Base-by-base conservation (phyloP, 371 early-diverging fungal species). In the Syncephalastrum monosporum region DNA sequence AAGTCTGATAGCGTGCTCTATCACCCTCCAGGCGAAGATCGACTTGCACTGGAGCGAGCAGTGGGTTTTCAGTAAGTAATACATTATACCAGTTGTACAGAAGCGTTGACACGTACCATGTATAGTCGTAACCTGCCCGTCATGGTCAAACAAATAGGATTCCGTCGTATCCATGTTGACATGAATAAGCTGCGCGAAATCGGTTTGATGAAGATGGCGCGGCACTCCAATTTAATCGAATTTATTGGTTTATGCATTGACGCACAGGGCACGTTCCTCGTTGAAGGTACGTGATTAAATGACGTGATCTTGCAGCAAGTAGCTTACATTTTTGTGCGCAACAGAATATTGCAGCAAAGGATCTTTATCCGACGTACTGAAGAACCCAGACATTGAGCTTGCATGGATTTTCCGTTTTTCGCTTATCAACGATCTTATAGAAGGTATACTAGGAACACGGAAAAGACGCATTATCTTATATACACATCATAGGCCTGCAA, bases 331-430 rank as follows among this genome's bases (percentile, higher is more conserved):
- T 12, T 1, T 15, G 14, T 13, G 38, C 17, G 17, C 24, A 17
- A 23, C 27, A 71, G 81, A 81, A 55, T 69, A 67, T 52, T 76
- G 77, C 25, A 61, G 73, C 42, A 81, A 81, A 57, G 81, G 81
- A 33, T 72, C 77, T 1, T 53, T 81, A 17, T 67, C 75, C 12
- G 72, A 76, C 25, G 70, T 81, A 0, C 49, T 78, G 27, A 73
- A 74, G 29, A 78, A 81, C 53, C 61, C 65, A 15, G 81, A 81
- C 25, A 71, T 78, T 50, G 72, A 79, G 25, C 60, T 81, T 24
- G 69, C 81, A 5, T 81, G 81, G 81, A 71, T 78, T 4, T 81
- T 81, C 59, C 70, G 76, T 45, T 78, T 78, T 42, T 72, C 79
- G 7, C 64, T 81, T 49, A 78, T 81, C 56, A 72, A 78, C 25